phyloP scores from a whole-genome alignment of 1,284 basidiomycete species.

The Sphaerobolus stellatus region DNA sequence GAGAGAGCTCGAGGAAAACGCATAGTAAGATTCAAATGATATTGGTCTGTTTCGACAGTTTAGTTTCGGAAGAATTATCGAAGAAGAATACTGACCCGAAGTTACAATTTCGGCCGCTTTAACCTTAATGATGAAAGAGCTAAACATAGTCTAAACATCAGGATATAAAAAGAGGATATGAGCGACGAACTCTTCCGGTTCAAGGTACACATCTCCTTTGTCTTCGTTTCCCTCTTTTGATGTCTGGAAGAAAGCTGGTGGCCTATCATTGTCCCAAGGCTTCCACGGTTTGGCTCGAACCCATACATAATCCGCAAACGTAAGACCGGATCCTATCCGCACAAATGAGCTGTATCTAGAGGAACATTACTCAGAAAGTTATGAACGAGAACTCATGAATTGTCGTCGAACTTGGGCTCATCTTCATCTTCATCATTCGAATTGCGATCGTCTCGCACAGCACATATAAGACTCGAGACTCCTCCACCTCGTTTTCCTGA shows the following conservation, averaged over 20 bases:
- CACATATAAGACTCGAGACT: constrained; percentile 78
- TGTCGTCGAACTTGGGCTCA: constrained; percentile 55
- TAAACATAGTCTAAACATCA: constrained; percentile 27
- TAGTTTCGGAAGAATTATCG: neutral
- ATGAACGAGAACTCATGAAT: neutral
- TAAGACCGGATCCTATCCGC: constrained; percentile 84
- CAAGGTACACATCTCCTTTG: constrained; percentile 78
- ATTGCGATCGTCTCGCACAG: constrained; percentile 68
- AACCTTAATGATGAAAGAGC: constrained; percentile 84
- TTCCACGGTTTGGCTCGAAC: constrained; percentile 76
- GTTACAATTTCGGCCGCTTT: constrained; percentile 87
- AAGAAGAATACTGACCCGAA: constrained; percentile 48
- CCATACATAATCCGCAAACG: constrained; percentile 83
- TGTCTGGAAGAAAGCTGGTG: constrained; percentile 56
- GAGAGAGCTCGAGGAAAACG: constrained; percentile 83
- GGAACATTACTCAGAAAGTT: constrained; percentile 1
- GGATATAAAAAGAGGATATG: neutral
- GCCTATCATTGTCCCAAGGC: constrained; percentile 60
- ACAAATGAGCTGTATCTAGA: constrained; percentile 76
- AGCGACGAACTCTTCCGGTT: constrained; percentile 67
- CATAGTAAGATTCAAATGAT: constrained; percentile 75
- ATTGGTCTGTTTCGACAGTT: constrained; percentile 52
- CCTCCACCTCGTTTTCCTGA: constrained; percentile 71
- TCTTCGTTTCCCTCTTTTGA: constrained; percentile 64
- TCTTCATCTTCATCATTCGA: constrained; percentile 49